A percentile compares a stretch with the other conserved stretches of the same genome.
Conservation (phyloP, 352 stramenopile genomes). For the Globisporangium apiculatum region DNA sequence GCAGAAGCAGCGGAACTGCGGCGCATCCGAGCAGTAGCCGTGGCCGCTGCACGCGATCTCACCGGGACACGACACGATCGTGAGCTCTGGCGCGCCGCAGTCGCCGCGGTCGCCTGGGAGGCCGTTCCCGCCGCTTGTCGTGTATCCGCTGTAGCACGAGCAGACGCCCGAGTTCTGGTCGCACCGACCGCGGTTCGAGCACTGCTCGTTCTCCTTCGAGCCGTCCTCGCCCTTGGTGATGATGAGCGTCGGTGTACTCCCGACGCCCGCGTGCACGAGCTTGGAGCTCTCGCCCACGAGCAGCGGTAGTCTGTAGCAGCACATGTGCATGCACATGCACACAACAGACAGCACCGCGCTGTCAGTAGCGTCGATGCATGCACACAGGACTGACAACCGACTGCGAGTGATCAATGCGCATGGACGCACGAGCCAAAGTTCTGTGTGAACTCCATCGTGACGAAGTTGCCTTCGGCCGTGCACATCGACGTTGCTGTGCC, state of each 20-base stretch:
- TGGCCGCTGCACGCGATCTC: conserved; percentile 64
- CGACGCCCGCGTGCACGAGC: conserved; percentile 49
- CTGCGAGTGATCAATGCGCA: background rate
- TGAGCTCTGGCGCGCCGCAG: conserved; percentile 44
- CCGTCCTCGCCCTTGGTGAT: conserved; percentile 61
- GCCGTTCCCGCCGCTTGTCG: conserved; percentile 55
- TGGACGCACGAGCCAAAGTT: conserved; percentile 56
- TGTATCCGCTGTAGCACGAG: conserved; percentile 79
- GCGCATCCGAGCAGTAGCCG: conserved; percentile 58
- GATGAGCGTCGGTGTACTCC: conserved; percentile 32
- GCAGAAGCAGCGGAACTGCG: conserved; percentile 70
- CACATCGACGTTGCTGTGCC: conserved; percentile 53
- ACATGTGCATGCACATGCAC: background rate
- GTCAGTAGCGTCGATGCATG: background rate
- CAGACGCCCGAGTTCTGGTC: conserved; percentile 78
- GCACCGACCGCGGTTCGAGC: conserved; percentile 63
- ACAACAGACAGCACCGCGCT: background rate
- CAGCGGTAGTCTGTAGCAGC: conserved; percentile 33
- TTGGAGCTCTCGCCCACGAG: conserved; percentile 64
- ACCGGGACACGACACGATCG: conserved; percentile 48
- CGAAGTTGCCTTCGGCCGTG: conserved; percentile 55
- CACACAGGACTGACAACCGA: no score
- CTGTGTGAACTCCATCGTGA: conserved; percentile 75
- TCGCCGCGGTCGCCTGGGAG: conserved; percentile 53
- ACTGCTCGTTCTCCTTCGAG: conserved; percentile 88